phyloP scores from a whole-genome alignment of 1,284 basidiomycete genomes.

The Thecaphora thlaspeos region DNA sequence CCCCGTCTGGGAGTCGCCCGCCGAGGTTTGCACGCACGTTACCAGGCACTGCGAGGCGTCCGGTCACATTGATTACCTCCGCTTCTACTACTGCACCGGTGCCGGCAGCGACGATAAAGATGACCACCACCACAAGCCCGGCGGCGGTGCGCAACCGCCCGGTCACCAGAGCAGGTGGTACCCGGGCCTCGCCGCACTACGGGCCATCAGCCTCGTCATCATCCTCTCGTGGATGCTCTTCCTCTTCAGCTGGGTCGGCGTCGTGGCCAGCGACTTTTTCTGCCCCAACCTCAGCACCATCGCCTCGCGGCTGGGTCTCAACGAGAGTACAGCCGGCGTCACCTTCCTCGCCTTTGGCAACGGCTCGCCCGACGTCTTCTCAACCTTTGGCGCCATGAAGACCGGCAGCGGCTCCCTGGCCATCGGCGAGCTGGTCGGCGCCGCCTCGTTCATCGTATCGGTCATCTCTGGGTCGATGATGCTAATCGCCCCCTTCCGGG shows the following conservation, averaged over 20 bases:
- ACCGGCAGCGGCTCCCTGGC: slow-evolving; percentile 82
- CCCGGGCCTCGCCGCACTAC: slow-evolving; percentile 19
- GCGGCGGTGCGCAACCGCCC: slow-evolving; percentile 3
- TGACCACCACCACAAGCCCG: slow-evolving; percentile 7
- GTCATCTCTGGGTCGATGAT: slow-evolving; percentile 94
- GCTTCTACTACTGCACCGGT: slow-evolving; percentile 50
- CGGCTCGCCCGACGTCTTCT: slow-evolving; percentile 66
- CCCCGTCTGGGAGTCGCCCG: slow-evolving; percentile 14
- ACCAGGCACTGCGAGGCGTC: slow-evolving; percentile 30
- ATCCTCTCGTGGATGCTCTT: slow-evolving; percentile 48
- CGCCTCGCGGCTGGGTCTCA: slow-evolving; percentile 45
- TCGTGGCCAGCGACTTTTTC: slow-evolving; percentile 56
- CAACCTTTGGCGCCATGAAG: slow-evolving; percentile 89
- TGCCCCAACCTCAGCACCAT: slow-evolving; percentile 54
- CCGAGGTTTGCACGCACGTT: slow-evolving; percentile 40
- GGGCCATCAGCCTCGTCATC: slow-evolving; percentile 15
- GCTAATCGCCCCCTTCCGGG: slow-evolving; percentile 87
- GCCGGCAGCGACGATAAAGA: slow-evolving; percentile 6
- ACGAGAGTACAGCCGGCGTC: slow-evolving; percentile 55
- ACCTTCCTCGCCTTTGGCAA: slow-evolving; percentile 56
- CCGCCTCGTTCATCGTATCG: slow-evolving; percentile 90
- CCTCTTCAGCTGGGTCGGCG: slow-evolving; percentile 52
- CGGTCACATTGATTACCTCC: slow-evolving; percentile 45
- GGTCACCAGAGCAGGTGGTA: slow-evolving; percentile 3
- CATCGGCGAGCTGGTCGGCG: slow-evolving; percentile 90